Percentiles rank a stretch among this genome's conserved stretches.
Evolutionary conservation across 768 basidiomycete genomes (phyloP).

Genomic region (Mrakia frigida): DNA sequence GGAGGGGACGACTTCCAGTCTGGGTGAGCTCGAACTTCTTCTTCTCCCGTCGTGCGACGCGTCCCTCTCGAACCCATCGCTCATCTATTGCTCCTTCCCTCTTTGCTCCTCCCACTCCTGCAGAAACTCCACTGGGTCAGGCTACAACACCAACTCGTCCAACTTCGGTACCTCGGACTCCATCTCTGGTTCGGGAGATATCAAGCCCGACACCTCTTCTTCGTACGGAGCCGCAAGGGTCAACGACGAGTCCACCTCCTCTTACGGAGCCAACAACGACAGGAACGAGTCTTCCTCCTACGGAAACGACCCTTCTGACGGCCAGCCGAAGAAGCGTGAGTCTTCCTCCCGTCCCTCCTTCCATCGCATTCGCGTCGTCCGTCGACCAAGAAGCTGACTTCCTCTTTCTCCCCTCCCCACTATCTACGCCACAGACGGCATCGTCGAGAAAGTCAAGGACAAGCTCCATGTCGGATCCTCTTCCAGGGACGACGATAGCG

Average conservation of each 20-base stretch:
- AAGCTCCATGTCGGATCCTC: neutral
- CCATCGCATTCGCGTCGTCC: neutral
- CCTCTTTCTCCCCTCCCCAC: neutral
- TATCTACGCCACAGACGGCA: neutral
- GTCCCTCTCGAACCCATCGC: neutral
- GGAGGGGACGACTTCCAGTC: neutral
- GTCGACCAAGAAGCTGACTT: neutral
- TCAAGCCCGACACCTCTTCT: neutral
- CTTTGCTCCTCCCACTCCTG: neutral
- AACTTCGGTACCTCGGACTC: constrained; percentile 9
- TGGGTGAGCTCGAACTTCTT: neutral
- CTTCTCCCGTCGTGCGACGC: neutral
- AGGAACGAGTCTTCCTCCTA: neutral
- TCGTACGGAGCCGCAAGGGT: neutral
- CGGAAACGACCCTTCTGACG: neutral
- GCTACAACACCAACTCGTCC: constrained; percentile 15
- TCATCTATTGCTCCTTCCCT: neutral
- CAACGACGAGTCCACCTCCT: neutral
- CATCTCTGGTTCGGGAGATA: neutral
- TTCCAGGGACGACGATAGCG: neutral
- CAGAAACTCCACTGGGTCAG: neutral
- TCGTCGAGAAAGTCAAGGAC: constrained; percentile 1
- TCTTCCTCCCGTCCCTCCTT: neutral
- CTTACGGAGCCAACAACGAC: too few species aligned
- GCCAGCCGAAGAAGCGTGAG: constrained; percentile 1